phyloP scores from a whole-genome alignment of 768 basidiomycete genomes.

The Tremella yokohamensis region DNA sequence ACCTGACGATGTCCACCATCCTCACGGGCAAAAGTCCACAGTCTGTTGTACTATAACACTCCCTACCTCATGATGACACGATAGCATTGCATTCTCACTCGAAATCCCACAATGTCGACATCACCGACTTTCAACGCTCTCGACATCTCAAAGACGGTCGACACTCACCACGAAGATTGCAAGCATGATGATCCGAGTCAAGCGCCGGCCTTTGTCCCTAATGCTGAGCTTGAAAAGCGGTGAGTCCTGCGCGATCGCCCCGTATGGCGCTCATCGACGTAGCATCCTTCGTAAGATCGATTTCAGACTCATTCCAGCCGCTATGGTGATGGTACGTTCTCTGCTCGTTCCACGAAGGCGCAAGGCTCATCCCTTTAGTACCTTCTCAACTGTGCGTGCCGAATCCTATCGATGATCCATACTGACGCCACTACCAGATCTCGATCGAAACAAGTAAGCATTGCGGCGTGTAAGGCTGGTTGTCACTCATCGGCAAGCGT shows the following conservation, averaged over 20 bases:
- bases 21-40: no score
- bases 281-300: conserved; percentile 29
- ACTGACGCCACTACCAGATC: conserved; percentile 14
- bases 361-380: conserved; percentile 7
- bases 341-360: background rate
- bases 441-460: conserved; percentile 19
- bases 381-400: conserved; percentile 12
- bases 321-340: conserved; percentile 22
- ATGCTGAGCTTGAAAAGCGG: conserved; percentile 13
- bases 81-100: no score
- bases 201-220: conserved; percentile 3
- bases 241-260: background rate
- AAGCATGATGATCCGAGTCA: background rate
- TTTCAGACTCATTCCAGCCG: conserved; percentile 20
- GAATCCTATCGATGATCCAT: background rate
- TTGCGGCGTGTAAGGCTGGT: background rate
- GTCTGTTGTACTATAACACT: no score
- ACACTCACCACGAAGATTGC: background rate
- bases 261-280: background rate
- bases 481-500: conserved; percentile 1
- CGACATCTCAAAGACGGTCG: background rate
- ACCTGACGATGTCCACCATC: no score
- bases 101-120: no score
- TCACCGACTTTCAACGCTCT: background rate
- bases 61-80: no score